A percentile compares a stretch with the other conserved stretches of the same genome.
These are phyloP conservation scores for Symbiodinium natans DNA, from an alignment of 73 alveolate species.

Conservation along the genomic window DNA sequence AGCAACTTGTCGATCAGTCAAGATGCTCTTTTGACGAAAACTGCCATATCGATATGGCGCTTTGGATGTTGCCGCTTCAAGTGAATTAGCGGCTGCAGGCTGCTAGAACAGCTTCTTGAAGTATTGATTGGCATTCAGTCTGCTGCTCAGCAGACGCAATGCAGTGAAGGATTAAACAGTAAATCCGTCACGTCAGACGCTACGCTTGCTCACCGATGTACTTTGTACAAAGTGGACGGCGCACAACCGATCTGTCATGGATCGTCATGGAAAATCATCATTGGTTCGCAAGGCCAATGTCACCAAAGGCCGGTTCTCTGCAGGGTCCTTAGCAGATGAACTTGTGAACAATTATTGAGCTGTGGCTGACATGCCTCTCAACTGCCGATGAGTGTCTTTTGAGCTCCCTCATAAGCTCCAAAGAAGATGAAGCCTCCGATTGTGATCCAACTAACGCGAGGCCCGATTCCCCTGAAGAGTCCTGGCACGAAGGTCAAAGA, in stretches of 20 bases:
- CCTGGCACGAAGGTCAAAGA: slow-evolving; percentile 1
- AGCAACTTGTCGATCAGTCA: too few species aligned
- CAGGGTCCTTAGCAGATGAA: slow-evolving; percentile 18
- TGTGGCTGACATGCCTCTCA: neutral
- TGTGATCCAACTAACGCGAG: slow-evolving; percentile 89
- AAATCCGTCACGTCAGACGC: neutral
- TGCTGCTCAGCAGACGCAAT: neutral
- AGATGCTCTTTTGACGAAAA: too few species aligned
- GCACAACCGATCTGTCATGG: neutral
- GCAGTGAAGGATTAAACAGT: neutral
- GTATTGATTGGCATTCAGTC: neutral
- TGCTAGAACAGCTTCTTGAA: too few species aligned
- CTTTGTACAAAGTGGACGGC: neutral
- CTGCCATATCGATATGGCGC: neutral
- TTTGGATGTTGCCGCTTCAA: neutral
- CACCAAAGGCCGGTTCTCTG: slow-evolving; percentile 88
- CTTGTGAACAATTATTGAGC: neutral
- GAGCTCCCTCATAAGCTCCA: slow-evolving; percentile 88
- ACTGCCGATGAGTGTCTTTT: slow-evolving; percentile 17
- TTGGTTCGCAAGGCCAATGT: neutral
- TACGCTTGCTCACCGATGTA: slow-evolving; percentile 3
- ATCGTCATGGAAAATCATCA: neutral
- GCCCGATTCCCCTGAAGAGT: slow-evolving; percentile 81
- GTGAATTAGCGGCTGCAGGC: too few species aligned
- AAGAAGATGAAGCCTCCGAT: slow-evolving; percentile 90